Evolutionary conservation across 78 protist species (phyloP).

Genomic region (Tieghemostelium lacteum): DNA sequence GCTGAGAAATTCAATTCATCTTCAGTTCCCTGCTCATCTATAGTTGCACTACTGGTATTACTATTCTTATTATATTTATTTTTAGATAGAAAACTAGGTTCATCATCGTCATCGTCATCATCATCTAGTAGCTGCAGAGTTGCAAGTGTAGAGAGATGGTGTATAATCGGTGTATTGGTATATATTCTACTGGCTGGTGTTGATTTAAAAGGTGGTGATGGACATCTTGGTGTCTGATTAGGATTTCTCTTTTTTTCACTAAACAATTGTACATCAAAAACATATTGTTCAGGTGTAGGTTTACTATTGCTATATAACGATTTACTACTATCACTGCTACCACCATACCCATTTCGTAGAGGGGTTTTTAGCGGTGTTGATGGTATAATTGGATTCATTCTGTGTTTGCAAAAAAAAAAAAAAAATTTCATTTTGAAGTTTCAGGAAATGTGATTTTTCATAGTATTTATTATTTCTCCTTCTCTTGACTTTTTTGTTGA

Average conservation of each 20-base stretch:
- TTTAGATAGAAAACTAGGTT: background rate
- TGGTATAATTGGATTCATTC: background rate
- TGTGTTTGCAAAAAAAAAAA: too few species aligned
- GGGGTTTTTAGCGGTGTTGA: conserved; percentile 22
- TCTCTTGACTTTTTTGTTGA: too few species aligned
- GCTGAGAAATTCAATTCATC: background rate
- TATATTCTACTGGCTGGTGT: conserved; percentile 51
- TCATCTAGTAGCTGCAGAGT: background rate
- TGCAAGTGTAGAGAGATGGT: conserved; percentile 25
- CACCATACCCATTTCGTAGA: background rate
- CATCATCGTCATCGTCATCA: background rate
- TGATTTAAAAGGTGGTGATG: conserved; percentile 70
- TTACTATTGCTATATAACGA: background rate
- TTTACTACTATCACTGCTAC: background rate
- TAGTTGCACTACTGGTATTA: background rate
- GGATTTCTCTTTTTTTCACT: conserved; percentile 52
- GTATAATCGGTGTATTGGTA: conserved; percentile 30
- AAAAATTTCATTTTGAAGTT: too few species aligned
- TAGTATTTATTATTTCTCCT: too few species aligned
- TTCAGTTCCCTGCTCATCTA: background rate
- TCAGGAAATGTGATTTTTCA: too few species aligned
- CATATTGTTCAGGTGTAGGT: conserved; percentile 75
- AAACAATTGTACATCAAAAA: conserved; percentile 31
- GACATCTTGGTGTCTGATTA: conserved; percentile 58
- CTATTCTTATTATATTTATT: background rate